phyloP scores from a whole-genome alignment of 108 stramenopile species.

The Aurantiochytrium sp. region DNA sequence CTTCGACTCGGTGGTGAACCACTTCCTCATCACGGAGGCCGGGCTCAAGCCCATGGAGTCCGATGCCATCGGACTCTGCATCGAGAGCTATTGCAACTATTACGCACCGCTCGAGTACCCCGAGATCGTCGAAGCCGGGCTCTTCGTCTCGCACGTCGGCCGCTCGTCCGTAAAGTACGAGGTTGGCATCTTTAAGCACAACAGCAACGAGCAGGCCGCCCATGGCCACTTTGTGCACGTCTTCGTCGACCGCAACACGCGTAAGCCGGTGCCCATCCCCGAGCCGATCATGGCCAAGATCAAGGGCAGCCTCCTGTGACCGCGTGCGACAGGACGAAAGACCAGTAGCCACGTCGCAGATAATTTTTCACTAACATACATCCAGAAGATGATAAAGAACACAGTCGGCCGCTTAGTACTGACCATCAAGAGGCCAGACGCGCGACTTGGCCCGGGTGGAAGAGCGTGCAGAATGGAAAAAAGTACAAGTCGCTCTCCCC shows the following conservation, averaged over 20 bases:
- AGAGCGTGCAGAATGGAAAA: background rate
- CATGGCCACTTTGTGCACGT: background rate
- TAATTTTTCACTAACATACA: no score
- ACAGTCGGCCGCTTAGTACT: no score
- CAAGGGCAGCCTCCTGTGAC: background rate
- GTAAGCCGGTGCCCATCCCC: background rate
- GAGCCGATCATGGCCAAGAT: background rate
- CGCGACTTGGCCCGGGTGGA: background rate
- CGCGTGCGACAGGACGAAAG: no score
- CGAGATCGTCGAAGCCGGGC: background rate
- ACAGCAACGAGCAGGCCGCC: background rate
- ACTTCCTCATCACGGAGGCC: background rate
- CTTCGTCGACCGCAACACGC: background rate
- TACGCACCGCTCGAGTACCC: background rate
- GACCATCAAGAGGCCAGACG: background rate
- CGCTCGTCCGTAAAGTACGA: background rate
- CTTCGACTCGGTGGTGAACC: background rate
- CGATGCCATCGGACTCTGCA: background rate
- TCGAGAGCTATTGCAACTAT: conserved; percentile 1
- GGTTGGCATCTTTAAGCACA: background rate
- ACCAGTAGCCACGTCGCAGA: no score
- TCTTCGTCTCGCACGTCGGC: background rate
- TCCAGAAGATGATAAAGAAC: no score
- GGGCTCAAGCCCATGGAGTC: background rate
- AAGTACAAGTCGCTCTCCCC: background rate